Conservation (phyloP, 345 rosid genomes). For the Diplotaxis tenuifolia region DNA sequence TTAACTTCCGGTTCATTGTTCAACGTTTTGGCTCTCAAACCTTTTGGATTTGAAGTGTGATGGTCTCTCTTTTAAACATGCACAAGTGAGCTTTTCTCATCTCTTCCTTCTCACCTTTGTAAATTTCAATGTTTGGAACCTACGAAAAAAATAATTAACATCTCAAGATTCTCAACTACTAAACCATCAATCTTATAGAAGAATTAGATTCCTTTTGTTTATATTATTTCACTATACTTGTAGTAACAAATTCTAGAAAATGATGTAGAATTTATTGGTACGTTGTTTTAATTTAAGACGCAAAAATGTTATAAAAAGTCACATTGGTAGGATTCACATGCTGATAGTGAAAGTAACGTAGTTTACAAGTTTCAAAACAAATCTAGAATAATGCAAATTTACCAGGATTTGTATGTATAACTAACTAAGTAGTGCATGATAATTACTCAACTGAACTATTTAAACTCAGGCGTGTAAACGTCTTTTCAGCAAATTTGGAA, state of each 20-base stretch:
- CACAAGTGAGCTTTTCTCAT: conserved; percentile 5
- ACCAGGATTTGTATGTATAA: conserved; percentile 23
- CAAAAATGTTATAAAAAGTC: conserved; percentile 11
- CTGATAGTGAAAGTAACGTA: conserved; percentile 31
- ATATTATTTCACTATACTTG: conserved; percentile 55
- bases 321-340: conserved; percentile 23
- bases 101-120: conserved; percentile 25
- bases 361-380: conserved; percentile 13
- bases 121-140: conserved; percentile 47
- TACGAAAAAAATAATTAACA: conserved; percentile 32
- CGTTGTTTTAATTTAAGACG: conserved; percentile 4
- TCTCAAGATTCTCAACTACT: too few relatives aligned
- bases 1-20: conserved; percentile 11
- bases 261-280: background rate
- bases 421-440: conserved; percentile 6
- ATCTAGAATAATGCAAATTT: conserved; percentile 19
- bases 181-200: background rate
- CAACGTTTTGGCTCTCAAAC: conserved; percentile 2
- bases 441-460: conserved; percentile 11
- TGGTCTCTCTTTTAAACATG: conserved; percentile 3
- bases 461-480: background rate
- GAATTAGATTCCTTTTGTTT: background rate
- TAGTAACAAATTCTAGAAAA: conserved; percentile 60
- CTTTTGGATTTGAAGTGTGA: background rate
- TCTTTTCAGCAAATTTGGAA: conserved; percentile 11